Evolutionary conservation across 2,329 filamentous ascomycete species (phyloP).

Genomic region (Neopestalotiopsis rosae): DNA sequence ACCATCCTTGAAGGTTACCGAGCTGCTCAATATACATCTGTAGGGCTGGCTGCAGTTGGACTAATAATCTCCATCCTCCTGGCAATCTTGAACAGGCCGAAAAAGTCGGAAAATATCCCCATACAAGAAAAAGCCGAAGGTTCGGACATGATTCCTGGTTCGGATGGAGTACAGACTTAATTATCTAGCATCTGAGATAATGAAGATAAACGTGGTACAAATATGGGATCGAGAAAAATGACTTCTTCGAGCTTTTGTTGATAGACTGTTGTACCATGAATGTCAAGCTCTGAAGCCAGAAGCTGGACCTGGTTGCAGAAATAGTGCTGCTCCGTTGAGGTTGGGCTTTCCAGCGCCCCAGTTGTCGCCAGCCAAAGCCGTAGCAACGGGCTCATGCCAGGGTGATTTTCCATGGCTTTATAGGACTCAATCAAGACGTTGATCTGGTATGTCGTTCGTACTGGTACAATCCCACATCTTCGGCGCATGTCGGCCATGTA

Average conservation of each 20-base stretch:
- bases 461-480: neutral
- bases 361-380: neutral
- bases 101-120: neutral
- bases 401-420: neutral
- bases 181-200: neutral
- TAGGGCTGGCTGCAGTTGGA: constrained; percentile 29
- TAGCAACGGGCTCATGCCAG: neutral
- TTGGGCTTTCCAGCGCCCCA: neutral
- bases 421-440: neutral
- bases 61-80: neutral
- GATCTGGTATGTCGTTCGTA: neutral
- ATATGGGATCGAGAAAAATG: constrained; percentile 4
- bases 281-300: neutral
- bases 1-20: constrained; percentile 28
- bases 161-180: neutral
- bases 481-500: neutral
- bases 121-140: neutral
- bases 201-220: neutral
- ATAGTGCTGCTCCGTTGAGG: neutral
- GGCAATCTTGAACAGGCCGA: neutral
- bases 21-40: constrained; percentile 29
- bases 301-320: neutral
- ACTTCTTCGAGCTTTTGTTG: neutral
- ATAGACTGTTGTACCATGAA: neutral
- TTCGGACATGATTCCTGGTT: neutral